Percentiles rank a stretch among this genome's conserved stretches.
These are phyloP conservation scores for Colletotrichum falcatum DNA, from an alignment of 2,329 filamentous ascomycete species.

Conservation along the genomic window DNA sequence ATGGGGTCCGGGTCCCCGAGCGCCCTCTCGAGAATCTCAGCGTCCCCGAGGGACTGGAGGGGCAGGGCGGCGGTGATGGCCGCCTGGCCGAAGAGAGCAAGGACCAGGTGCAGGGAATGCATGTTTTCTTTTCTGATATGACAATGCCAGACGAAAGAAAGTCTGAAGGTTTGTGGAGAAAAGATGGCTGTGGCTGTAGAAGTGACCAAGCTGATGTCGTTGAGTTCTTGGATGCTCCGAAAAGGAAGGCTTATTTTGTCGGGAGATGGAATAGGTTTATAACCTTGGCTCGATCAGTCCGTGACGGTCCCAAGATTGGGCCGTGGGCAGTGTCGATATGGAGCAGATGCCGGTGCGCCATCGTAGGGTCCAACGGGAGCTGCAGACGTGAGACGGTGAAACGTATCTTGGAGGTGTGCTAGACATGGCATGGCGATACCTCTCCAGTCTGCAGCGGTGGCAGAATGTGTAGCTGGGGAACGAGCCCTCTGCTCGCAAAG, in stretches of 20 bases:
- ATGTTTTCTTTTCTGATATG: slow-evolving; percentile 6
- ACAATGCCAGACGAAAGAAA: slow-evolving; percentile 19
- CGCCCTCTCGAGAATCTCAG: slow-evolving; percentile 5
- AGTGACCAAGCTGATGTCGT: slow-evolving; percentile 30
- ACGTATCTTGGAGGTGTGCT: slow-evolving; percentile 15
- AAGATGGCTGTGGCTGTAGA: slow-evolving; percentile 17
- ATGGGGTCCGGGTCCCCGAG: slow-evolving; percentile 25
- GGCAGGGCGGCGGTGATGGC: slow-evolving; percentile 26
- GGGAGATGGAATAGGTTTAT: slow-evolving; percentile 38
- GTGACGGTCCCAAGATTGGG: slow-evolving; percentile 2
- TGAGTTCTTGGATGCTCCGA: slow-evolving; percentile 34
- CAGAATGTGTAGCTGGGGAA: not conserved
- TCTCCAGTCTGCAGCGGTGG: not conserved
- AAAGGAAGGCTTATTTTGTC: not conserved
- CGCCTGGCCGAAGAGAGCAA: slow-evolving; percentile 33
- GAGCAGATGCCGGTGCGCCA: not conserved
- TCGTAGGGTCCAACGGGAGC: slow-evolving; percentile 2
- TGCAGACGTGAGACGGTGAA: slow-evolving; percentile 21
- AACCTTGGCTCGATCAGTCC: slow-evolving; percentile 26
- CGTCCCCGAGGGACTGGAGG: not conserved
- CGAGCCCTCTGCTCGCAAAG: slow-evolving; percentile 6
- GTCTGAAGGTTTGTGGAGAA: slow-evolving; percentile 20
- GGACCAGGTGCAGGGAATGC: slow-evolving; percentile 18
- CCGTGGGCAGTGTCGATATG: not conserved
- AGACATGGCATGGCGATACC: not conserved